Evolutionary conservation across 2,329 filamentous ascomycete species (phyloP), one percentile per base, ranked within the genome.

Genomic region (Fusarium mangiferae): DNA sequence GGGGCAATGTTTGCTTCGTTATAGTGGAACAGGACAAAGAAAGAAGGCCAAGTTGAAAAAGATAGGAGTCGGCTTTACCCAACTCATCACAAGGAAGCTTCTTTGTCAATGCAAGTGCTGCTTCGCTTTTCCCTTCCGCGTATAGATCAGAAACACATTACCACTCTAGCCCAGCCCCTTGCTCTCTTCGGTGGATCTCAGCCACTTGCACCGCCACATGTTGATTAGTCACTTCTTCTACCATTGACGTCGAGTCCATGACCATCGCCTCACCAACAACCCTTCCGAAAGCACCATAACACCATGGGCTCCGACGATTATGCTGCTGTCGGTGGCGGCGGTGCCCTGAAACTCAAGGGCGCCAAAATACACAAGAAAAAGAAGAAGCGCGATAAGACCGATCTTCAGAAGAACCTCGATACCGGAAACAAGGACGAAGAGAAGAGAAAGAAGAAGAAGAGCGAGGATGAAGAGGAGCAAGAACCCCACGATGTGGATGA

Each of bases 321-420:
- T 85, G 83, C 87, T 54, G 85, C 90, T 71, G 83, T 86, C 64
- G 88, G 89, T 69, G 88, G 90, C 66, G 90, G 92, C 78, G 94
- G 94, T 77, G 92, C 92, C 70, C 89, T 98, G 39, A 96, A 94
- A 81, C 89, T 98, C 68, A 98, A 98, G 85, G 94, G 95, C 78
- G 89, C 86, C 70, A 91, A 91, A 78, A 85, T 90, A 36, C 82
- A 88, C 71, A 91, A 89, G 78, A 85, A 90, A 74, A 90, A 92
- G 79, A 92, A 91, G 81, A 93, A 91, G 82, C 82, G 85, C 72
- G 84, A 84, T 75, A 83, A 83, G 74, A 79, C 78, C 57, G 84
- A 85, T 41, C 81, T 89, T 36, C 87, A 88, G 64, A 87, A 85
- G 78, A 85, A 84, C 51, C 80, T 88, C 13, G 79, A 84, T 14